Evolutionary conservation across 345 rosid species (phyloP), one percentile per base, ranked within the genome.

Genomic region (Balakata baccata): DNA sequence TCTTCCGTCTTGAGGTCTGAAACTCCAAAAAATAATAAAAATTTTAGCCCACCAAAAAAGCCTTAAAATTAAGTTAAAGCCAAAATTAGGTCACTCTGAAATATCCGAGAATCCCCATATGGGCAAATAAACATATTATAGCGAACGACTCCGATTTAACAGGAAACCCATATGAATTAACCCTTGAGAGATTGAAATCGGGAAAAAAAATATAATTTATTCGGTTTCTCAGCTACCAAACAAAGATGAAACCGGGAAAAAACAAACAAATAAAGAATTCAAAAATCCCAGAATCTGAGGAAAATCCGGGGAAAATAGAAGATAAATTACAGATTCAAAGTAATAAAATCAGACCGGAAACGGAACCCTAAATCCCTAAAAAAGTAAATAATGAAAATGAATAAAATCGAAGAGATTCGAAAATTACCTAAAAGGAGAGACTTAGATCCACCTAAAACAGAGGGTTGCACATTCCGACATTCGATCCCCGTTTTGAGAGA

Each of bases 391-490:
- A 6, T 52, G 16, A 17, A 70, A 23, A 69, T 52, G 52, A 16
- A 49, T 0, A 38, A 65, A 52, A 66, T 58, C 65, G 52, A 51
- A 50, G 11, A 76, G 75, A 74, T 64, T 25, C 72, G 62, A 20
- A 47, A 69, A 64, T 84, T 79, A 86, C 89, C 87, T 66, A 58
- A 69, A 81, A 66, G 69, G 75, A 75, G 72, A 70, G 75, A 61
- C 76, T 78, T 58, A 84, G 46, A 54, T 81, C 85, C 77, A 81
- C 74, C 81, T 70, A 74, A 75, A 79, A 75, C 75, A 71, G 72
- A 79, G 80, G 75, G 83, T 67, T 56, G 39, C 52, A 73, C 63
- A 71, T 75, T 64, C 69, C 82, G 78, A 73, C 63, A 71, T 75
- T 64, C 69, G 83, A 80, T 82, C 80, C 86, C 83, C 79, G 58